Evolutionary conservation across 2,329 filamentous ascomycete species (phyloP).

Genomic region (Penicillium sp.): DNA sequence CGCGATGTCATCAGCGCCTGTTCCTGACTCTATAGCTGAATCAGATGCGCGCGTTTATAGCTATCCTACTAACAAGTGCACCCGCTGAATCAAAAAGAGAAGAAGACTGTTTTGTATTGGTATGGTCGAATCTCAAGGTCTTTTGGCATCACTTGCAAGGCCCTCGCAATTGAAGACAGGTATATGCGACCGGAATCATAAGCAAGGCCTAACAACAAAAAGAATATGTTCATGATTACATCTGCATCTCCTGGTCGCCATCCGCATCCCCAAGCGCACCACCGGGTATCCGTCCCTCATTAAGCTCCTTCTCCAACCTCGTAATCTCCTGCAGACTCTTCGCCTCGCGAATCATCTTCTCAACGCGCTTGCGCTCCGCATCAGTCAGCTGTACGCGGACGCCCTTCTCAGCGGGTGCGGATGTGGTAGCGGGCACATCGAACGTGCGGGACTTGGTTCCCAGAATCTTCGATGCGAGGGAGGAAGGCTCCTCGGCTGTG

Average conservation of each 20-base stretch:
- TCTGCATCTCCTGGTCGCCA: slow-evolving; percentile 40
- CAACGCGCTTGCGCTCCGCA: slow-evolving; percentile 80
- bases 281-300: slow-evolving; percentile 80
- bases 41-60: too few species aligned
- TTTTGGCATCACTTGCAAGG: slow-evolving; percentile 8
- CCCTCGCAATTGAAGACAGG: slow-evolving; percentile 13
- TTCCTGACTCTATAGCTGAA: too few species aligned
- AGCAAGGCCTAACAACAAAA: slow-evolving; percentile 14
- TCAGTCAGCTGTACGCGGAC: slow-evolving; percentile 84
- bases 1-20: too few species aligned
- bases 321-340: slow-evolving; percentile 90
- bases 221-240: slow-evolving; percentile 30
- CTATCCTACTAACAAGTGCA: too few species aligned
- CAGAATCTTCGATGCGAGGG: slow-evolving; percentile 81
- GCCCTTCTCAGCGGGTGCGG: slow-evolving; percentile 57
- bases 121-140: not conserved
- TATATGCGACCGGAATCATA: slow-evolving; percentile 13
- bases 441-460: slow-evolving; percentile 79
- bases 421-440: slow-evolving; percentile 53
- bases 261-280: slow-evolving; percentile 51
- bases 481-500: slow-evolving; percentile 72
- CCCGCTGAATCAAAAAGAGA: not conserved
- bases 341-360: slow-evolving; percentile 84
- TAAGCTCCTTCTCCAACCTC: slow-evolving; percentile 84
- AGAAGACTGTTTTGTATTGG: not conserved